These are phyloP conservation scores for Phytopythium chamaehyphon DNA, from an alignment of 352 stramenopile species.

Conservation along the genomic window DNA sequence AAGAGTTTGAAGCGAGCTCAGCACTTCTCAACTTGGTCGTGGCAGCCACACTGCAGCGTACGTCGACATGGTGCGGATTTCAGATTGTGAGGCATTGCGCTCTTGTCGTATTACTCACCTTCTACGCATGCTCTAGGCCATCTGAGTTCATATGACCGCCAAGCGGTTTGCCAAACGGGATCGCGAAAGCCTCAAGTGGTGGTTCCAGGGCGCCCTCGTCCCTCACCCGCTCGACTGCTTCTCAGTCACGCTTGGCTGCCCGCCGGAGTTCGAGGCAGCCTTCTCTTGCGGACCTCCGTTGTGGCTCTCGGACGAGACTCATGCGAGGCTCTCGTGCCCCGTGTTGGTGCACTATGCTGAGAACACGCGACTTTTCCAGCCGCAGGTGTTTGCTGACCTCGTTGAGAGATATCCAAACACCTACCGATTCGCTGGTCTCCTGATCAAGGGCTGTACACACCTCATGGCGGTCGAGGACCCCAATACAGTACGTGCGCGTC, in stretches of 20 bases:
- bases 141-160: conserved; percentile 12
- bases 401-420: conserved; percentile 15
- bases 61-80: conserved; percentile 23
- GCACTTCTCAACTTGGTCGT: conserved; percentile 24
- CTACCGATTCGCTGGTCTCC: conserved; percentile 15
- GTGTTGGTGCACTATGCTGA: conserved; percentile 33
- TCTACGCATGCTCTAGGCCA: not conserved
- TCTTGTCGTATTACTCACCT: no score
- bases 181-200: conserved; percentile 19
- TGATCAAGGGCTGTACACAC: conserved; percentile 23
- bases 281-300: conserved; percentile 13
- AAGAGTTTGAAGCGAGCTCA: not conserved
- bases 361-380: conserved; percentile 20
- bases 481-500: conserved; percentile 18
- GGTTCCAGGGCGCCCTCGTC: conserved; percentile 27
- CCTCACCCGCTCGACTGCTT: conserved; percentile 6
- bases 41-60: conserved; percentile 16
- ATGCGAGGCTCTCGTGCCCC: conserved; percentile 13
- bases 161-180: conserved; percentile 29
- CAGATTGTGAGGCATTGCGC: no score
- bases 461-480: conserved; percentile 40
- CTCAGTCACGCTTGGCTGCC: conserved; percentile 14
- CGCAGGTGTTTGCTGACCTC: conserved; percentile 17
- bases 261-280: conserved; percentile 16
- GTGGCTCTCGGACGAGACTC: conserved; percentile 13